Evolutionary conservation across 2,329 filamentous ascomycete species (phyloP).

Genomic region (Apiospora koreana): DNA sequence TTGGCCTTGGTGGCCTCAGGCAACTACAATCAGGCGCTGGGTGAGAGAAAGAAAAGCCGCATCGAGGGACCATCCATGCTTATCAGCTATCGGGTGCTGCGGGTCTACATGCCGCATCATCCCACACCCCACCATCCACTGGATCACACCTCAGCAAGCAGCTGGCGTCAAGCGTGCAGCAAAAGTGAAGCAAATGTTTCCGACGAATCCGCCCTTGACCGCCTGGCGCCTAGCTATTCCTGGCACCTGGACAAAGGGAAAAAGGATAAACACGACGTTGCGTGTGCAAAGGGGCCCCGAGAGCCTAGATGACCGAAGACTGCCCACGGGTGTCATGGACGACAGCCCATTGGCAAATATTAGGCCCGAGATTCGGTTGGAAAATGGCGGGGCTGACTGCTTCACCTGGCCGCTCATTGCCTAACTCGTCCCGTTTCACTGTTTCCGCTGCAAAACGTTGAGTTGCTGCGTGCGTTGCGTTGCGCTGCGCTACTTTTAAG

Average conservation of each 20-base stretch:
- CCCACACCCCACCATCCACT: background rate
- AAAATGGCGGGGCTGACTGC: background rate
- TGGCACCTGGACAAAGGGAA: background rate
- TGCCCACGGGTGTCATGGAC: constrained; percentile 4
- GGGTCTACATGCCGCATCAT: background rate
- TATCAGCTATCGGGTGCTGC: background rate
- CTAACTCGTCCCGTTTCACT: background rate
- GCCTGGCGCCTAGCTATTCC: background rate
- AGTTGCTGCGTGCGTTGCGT: background rate
- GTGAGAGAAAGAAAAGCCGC: background rate
- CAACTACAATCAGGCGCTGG: too few relatives aligned
- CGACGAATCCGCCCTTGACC: background rate
- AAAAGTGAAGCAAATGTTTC: background rate
- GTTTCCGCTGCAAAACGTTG: constrained; percentile 5
- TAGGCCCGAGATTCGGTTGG: constrained; percentile 2
- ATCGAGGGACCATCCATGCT: background rate
- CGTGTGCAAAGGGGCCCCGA: background rate
- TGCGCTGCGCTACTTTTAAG: background rate
- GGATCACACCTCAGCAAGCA: background rate
- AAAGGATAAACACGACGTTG: background rate
- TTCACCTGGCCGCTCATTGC: constrained; percentile 1
- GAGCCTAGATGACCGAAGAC: background rate
- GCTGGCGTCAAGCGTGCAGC: background rate
- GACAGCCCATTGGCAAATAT: constrained; percentile 7
- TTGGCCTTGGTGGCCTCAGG: background rate